phyloP scores from a whole-genome alignment of 2,329 filamentous ascomycete species.

The Apiospora saccharicola region DNA sequence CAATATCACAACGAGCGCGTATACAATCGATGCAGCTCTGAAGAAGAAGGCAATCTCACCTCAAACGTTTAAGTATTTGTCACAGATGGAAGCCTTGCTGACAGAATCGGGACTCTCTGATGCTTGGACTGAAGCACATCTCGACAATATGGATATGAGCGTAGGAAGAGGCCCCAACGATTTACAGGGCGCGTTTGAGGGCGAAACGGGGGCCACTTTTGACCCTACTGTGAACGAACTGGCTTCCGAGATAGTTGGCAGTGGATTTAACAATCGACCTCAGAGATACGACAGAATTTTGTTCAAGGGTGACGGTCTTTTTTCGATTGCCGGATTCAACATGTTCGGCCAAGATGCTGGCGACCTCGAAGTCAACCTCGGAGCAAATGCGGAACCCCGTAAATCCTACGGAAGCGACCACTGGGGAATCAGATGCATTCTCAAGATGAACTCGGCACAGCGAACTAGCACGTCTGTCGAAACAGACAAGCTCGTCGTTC shows the following conservation, averaged over 20 bases:
- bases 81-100: slow-evolving; percentile 55
- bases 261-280: slow-evolving; percentile 59
- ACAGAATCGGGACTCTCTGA: slow-evolving; percentile 57
- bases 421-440: slow-evolving; percentile 60
- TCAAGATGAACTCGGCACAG: slow-evolving; percentile 39
- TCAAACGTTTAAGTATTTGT: slow-evolving; percentile 52
- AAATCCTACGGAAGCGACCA: slow-evolving; percentile 60
- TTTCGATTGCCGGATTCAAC: slow-evolving; percentile 58
- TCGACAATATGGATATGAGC: slow-evolving; percentile 51
- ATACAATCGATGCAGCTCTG: slow-evolving; percentile 61
- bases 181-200: slow-evolving; percentile 53
- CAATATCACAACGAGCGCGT: slow-evolving; percentile 67
- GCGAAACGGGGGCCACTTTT: slow-evolving; percentile 71
- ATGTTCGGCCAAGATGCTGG: slow-evolving; percentile 59
- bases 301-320: slow-evolving; percentile 50
- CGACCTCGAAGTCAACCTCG: slow-evolving; percentile 5
- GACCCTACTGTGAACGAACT: slow-evolving; percentile 64
- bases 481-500: slow-evolving; percentile 38
- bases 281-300: slow-evolving; percentile 73
- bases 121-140: slow-evolving; percentile 56
- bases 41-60: slow-evolving; percentile 60
- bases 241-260: slow-evolving; percentile 58
- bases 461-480: slow-evolving; percentile 31
- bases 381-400: slow-evolving; percentile 26
- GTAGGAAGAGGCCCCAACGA: slow-evolving; percentile 38